Evolutionary conservation across 495 filamentous ascomycete species (phyloP).

Genomic region (Hyaloscypha finlandica): DNA sequence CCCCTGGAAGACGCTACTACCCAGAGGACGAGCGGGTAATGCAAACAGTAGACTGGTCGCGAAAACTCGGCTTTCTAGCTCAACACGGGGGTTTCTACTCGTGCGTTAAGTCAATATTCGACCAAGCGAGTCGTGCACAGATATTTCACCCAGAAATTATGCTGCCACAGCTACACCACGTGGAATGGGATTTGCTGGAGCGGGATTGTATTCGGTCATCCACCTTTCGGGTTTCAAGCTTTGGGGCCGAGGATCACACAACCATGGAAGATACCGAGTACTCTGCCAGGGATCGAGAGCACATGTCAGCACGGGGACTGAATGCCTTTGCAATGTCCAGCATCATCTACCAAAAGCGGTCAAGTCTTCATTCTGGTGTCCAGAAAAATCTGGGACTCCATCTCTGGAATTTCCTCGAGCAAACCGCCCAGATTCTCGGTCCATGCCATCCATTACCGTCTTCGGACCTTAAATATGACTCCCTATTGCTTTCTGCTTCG

Average conservation of each 20-base stretch:
- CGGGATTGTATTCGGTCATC: slow-evolving; percentile 51
- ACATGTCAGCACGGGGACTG: neutral
- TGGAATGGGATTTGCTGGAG: neutral
- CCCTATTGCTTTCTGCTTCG: neutral
- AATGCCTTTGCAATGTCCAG: neutral
- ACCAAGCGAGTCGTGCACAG: slow-evolving; percentile 32
- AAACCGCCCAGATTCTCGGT: neutral
- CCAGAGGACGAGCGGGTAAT: slow-evolving; percentile 45
- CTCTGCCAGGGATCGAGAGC: slow-evolving; percentile 9
- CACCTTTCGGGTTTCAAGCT: slow-evolving; percentile 48
- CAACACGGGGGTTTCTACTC: slow-evolving; percentile 53
- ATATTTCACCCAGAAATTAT: neutral
- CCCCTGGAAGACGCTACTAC: slow-evolving; percentile 53
- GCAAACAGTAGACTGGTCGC: slow-evolving; percentile 46
- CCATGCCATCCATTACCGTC: neutral
- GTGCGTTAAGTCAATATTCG: slow-evolving; percentile 43
- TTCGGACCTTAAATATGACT: slow-evolving; percentile 1
- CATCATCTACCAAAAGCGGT: neutral
- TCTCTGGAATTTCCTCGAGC: neutral
- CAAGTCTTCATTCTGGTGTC: neutral
- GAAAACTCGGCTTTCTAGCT: slow-evolving; percentile 42
- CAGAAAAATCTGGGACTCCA: neutral
- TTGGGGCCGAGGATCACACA: slow-evolving; percentile 54
- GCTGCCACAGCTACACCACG: neutral
- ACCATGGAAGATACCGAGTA: slow-evolving; percentile 40